Percentiles rank a stretch among this genome's conserved stretches.
These are phyloP conservation scores for Bidens hawaiensis DNA, from an alignment of 140 eudicot species.

Conservation along the genomic window DNA sequence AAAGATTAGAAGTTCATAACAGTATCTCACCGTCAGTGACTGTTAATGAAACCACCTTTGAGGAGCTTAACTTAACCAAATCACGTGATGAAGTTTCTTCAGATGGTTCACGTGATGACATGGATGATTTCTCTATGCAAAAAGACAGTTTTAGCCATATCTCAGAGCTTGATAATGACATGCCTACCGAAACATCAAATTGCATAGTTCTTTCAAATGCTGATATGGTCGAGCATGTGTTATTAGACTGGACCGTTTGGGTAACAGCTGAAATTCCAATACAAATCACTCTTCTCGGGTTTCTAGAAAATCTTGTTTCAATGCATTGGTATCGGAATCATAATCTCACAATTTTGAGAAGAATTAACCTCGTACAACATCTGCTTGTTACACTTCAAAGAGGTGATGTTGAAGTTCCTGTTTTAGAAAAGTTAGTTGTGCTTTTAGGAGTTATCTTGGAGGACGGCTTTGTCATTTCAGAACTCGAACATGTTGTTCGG, in stretches of 20 bases:
- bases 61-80: slow-evolving; percentile 67
- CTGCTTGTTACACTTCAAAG: slow-evolving; percentile 86
- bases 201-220: slow-evolving; percentile 96
- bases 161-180: too few relatives aligned
- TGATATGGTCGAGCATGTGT: slow-evolving; percentile 97
- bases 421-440: slow-evolving; percentile 81
- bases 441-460: slow-evolving; percentile 86
- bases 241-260: slow-evolving; percentile 99
- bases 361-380: slow-evolving; percentile 91
- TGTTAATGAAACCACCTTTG: slow-evolving; percentile 47
- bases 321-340: slow-evolving; percentile 98
- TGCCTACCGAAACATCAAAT: slow-evolving; percentile 80
- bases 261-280: slow-evolving; percentile 84
- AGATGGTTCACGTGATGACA: slow-evolving; percentile 71
- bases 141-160: slow-evolving; percentile 84
- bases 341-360: slow-evolving; percentile 87
- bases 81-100: slow-evolving; percentile 82
- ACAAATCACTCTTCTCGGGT: slow-evolving; percentile 78
- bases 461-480: slow-evolving; percentile 94
- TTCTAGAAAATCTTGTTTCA: slow-evolving; percentile 92
- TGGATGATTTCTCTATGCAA: slow-evolving; percentile 84
- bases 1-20: slow-evolving; percentile 34
- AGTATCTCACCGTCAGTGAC: slow-evolving; percentile 46
- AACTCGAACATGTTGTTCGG: slow-evolving; percentile 81
- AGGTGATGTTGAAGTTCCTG: slow-evolving; percentile 98